A percentile compares a stretch with the other conserved stretches of the same genome.
phyloP scores from a whole-genome alignment of 331 rosid genomes.

The Ulmus americana region DNA sequence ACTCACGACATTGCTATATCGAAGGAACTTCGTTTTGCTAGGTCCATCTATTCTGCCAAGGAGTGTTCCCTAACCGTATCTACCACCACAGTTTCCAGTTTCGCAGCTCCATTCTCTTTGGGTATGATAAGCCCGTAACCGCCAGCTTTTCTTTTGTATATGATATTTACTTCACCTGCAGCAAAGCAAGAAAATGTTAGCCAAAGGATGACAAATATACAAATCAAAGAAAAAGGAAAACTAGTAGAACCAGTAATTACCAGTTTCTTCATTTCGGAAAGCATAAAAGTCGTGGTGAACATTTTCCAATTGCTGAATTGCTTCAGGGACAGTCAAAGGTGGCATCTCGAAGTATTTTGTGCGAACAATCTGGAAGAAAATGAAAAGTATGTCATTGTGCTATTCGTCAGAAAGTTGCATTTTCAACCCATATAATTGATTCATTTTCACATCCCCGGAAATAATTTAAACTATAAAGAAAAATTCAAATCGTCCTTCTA shows the following conservation, averaged over 20 bases:
- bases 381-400: conserved; percentile 16
- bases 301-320: conserved; percentile 77
- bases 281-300: conserved; percentile 85
- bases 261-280: conserved; percentile 91
- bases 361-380: conserved; percentile 61
- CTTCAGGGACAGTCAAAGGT: conserved; percentile 82
- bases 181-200: conserved; percentile 13
- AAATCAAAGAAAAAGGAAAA: too few relatives aligned
- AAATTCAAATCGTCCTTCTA: neutral
- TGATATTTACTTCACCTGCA: conserved; percentile 74
- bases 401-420: neutral
- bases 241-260: conserved; percentile 26
- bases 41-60: conserved; percentile 45
- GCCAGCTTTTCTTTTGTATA: conserved; percentile 77
- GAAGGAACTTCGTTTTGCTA: conserved; percentile 3
- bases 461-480: neutral
- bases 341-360: conserved; percentile 94
- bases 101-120: conserved; percentile 49
- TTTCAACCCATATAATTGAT: neutral
- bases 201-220: conserved; percentile 16
- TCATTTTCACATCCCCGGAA: neutral
- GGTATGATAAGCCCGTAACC: conserved; percentile 89
- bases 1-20: conserved; percentile 17
- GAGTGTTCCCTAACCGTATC: conserved; percentile 46
- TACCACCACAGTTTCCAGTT: conserved; percentile 34